Evolutionary conservation across 139 green algal genomes (phyloP).

Genomic region (Coccomyxa sp.): DNA sequence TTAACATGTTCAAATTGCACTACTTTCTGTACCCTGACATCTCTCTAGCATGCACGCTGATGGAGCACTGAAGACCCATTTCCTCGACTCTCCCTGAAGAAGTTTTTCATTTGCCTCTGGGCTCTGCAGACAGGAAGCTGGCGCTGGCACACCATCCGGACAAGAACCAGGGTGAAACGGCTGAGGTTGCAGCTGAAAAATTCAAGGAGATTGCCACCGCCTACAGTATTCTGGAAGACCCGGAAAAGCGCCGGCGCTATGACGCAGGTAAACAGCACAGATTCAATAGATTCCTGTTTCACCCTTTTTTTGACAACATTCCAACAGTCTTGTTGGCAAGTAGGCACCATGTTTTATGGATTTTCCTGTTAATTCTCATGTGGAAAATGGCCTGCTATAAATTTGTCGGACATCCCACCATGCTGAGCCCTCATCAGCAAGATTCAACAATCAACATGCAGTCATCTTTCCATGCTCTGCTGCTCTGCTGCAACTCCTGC

Average conservation of each 20-base stretch:
- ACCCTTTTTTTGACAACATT: too few species aligned
- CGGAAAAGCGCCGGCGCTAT: background rate
- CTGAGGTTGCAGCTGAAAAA: background rate
- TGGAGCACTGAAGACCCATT: background rate
- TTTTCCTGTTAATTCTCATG: background rate
- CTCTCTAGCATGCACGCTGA: background rate
- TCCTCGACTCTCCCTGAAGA: background rate
- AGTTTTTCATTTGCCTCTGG: background rate
- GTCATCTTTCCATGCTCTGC: too few species aligned
- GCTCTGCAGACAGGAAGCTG: background rate
- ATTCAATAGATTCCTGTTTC: background rate
- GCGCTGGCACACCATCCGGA: background rate
- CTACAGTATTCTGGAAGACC: background rate
- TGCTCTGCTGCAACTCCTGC: too few species aligned
- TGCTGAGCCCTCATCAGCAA: too few species aligned
- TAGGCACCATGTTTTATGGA: background rate
- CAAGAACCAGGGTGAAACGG: background rate
- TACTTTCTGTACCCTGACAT: background rate
- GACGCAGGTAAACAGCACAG: background rate
- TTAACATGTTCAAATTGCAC: background rate
- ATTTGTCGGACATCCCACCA: background rate
- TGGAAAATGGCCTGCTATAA: too few species aligned
- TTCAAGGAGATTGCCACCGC: background rate
- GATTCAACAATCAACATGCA: too few species aligned
- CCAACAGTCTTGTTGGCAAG: too few species aligned